These are phyloP conservation scores for Cyberlindnera xylosilytica DNA, from an alignment of 805 yeast genomes.

Conservation along the genomic window DNA sequence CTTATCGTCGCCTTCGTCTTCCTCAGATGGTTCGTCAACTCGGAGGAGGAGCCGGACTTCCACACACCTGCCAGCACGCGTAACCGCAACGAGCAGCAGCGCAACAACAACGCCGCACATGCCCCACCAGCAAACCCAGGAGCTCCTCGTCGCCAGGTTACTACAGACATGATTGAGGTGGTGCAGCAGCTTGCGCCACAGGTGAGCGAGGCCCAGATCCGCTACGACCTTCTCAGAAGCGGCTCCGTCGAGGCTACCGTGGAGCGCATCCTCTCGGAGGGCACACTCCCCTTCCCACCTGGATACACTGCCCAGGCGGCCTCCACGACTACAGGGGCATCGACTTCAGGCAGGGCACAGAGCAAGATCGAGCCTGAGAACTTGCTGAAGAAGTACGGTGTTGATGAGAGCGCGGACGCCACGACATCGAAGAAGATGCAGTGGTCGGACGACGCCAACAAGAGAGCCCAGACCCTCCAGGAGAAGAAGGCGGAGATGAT, in stretches of 20 bases:
- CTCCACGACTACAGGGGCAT: constrained; percentile 12
- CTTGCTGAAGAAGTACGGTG: constrained; percentile 41
- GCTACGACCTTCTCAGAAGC: constrained; percentile 66
- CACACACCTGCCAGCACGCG: constrained; percentile 6
- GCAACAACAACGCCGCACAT: constrained; percentile 5
- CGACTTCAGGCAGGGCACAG: constrained; percentile 20
- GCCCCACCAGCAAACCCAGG: constrained; percentile 1
- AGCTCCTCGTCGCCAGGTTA: constrained; percentile 45
- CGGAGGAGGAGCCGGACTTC: constrained; percentile 37
- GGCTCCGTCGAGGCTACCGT: constrained; percentile 83
- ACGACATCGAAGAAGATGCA: constrained; percentile 20
- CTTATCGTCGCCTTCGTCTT: constrained; percentile 54
- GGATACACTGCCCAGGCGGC: constrained; percentile 25
- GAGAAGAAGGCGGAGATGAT: constrained; percentile 57
- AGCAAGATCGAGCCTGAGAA: constrained; percentile 28
- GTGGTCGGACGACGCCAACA: constrained; percentile 43
- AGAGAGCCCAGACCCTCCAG: constrained; percentile 41
- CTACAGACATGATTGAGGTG: constrained; percentile 75
- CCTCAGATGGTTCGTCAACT: constrained; percentile 62
- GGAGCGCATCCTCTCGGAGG: constrained; percentile 61
- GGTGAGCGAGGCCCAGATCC: constrained; percentile 65
- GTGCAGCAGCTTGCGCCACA: constrained; percentile 82
- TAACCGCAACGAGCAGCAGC: constrained; percentile 5
- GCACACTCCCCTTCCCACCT: constrained; percentile 57
- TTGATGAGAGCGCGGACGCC: constrained; percentile 26